These are phyloP conservation scores for Pichia heedii DNA, from an alignment of 805 yeast genomes.

Conservation along the genomic window DNA sequence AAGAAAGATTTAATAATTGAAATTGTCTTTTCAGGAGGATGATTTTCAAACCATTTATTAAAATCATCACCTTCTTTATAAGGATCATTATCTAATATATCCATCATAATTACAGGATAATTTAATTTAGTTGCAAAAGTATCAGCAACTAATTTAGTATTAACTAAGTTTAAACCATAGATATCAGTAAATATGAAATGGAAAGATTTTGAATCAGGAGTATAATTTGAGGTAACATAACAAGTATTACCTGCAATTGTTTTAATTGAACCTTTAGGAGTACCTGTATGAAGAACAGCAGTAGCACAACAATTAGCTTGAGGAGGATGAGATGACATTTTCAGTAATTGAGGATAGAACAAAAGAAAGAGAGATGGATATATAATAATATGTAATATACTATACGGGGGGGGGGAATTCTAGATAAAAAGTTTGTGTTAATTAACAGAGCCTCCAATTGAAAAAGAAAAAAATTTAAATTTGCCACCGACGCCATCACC, in stretches of 20 bases:
- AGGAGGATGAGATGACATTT: slow-evolving; percentile 15
- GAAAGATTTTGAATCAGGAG: slow-evolving; percentile 31
- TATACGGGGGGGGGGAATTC: too few species aligned
- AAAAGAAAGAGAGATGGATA: too few species aligned
- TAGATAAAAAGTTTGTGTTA: too few species aligned
- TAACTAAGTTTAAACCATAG: slow-evolving; percentile 51
- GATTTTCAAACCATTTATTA: slow-evolving; percentile 36
- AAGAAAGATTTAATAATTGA: slow-evolving; percentile 44
- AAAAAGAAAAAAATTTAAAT: too few species aligned
- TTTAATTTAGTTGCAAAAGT: slow-evolving; percentile 47
- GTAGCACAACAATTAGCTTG: slow-evolving; percentile 9
- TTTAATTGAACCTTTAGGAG: slow-evolving; percentile 35
- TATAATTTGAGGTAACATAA: slow-evolving; percentile 39
- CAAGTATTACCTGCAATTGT: slow-evolving; percentile 36
- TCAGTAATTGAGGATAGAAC: too few species aligned
- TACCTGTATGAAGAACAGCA: slow-evolving; percentile 27
- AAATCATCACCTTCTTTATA: slow-evolving; percentile 26
- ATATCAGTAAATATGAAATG: slow-evolving; percentile 65
- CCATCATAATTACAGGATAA: slow-evolving; percentile 68
- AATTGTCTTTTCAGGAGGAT: slow-evolving; percentile 33
- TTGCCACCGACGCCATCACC: not conserved
- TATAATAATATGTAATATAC: too few species aligned
- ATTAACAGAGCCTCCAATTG: too few species aligned
- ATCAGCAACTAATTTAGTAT: slow-evolving; percentile 57
- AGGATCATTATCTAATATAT: slow-evolving; percentile 51